phyloP scores from a whole-genome alignment of 2,329 filamentous ascomycete genomes.

The Balansia obtecta region DNA sequence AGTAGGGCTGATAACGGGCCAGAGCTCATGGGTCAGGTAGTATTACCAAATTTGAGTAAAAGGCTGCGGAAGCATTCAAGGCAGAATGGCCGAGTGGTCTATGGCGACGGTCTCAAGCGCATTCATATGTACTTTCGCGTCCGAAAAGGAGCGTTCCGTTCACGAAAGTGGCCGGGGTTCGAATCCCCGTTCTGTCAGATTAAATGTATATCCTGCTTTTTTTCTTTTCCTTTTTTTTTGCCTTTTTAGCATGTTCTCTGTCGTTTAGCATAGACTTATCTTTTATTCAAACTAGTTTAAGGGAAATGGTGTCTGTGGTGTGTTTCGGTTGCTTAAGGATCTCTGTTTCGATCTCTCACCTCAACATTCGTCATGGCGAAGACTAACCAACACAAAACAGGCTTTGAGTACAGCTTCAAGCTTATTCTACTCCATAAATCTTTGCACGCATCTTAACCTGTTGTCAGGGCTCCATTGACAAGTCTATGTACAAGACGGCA shows the following conservation, averaged over 20 bases:
- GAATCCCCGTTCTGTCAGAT: constrained; percentile 13
- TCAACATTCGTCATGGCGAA: no score
- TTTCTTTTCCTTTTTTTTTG: no score
- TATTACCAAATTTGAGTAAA: neutral
- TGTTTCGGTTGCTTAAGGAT: no score
- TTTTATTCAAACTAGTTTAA: no score
- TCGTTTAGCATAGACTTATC: no score
- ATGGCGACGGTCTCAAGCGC: constrained; percentile 13
- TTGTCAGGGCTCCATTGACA: constrained; percentile 1
- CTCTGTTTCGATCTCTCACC: no score
- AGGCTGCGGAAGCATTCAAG: neutral
- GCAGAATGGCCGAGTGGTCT: constrained; percentile 14
- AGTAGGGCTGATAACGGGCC: neutral
- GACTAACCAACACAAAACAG: no score
- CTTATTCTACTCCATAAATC: no score
- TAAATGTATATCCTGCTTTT: no score
- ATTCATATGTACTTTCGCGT: constrained; percentile 9
- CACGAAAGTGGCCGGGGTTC: constrained; percentile 15
- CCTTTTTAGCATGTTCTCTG: no score
- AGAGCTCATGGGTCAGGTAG: neutral
- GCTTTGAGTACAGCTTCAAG: neutral
- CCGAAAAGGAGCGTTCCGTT: constrained; percentile 12
- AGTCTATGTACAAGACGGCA: neutral
- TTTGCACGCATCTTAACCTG: neutral
- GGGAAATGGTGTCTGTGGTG: no score